Conservation (phyloP, 371 early-diverging fungal genomes). For the Mortierella sp. region DNA sequence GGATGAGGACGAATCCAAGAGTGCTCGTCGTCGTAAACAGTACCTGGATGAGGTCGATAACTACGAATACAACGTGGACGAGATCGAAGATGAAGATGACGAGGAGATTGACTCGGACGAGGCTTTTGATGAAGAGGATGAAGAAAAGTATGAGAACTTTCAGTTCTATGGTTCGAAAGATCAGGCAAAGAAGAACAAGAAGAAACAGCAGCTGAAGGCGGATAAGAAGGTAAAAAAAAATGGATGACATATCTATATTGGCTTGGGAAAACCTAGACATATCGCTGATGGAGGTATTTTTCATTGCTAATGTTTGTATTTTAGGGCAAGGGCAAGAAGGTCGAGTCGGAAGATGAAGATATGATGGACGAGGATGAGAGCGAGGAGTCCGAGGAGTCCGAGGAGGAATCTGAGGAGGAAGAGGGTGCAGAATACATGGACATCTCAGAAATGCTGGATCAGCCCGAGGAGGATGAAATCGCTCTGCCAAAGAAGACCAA, state of each 20-base stretch:
- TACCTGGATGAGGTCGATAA: conserved; percentile 80
- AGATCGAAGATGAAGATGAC: conserved; percentile 87
- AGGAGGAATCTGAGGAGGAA: conserved; percentile 60
- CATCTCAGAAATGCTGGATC: conserved; percentile 69
- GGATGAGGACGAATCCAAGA: conserved; percentile 67
- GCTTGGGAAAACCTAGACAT: neutral
- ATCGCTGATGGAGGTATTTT: neutral
- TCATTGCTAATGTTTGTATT: no score
- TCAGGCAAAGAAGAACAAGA: conserved; percentile 48
- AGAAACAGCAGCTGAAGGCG: conserved; percentile 18
- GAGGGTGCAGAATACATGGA: conserved; percentile 69
- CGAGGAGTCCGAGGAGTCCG: conserved; percentile 56
- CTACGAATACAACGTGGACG: conserved; percentile 78
- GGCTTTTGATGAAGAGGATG: conserved; percentile 88
- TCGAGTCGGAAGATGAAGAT: conserved; percentile 37
- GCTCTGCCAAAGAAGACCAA: conserved; percentile 54
- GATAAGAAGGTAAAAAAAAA: conserved; percentile 12
- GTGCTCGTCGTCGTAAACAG: conserved; percentile 64
- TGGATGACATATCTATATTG: neutral
- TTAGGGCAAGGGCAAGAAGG: conserved; percentile 41
- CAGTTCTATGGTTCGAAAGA: conserved; percentile 62
- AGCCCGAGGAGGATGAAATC: conserved; percentile 52
- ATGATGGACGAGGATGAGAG: conserved; percentile 41
- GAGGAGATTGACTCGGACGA: conserved; percentile 94
- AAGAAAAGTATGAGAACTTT: conserved; percentile 82